Base-by-base conservation (phyloP, 2,329 filamentous ascomycete genomes). In the Fusarium sp. region DNA sequence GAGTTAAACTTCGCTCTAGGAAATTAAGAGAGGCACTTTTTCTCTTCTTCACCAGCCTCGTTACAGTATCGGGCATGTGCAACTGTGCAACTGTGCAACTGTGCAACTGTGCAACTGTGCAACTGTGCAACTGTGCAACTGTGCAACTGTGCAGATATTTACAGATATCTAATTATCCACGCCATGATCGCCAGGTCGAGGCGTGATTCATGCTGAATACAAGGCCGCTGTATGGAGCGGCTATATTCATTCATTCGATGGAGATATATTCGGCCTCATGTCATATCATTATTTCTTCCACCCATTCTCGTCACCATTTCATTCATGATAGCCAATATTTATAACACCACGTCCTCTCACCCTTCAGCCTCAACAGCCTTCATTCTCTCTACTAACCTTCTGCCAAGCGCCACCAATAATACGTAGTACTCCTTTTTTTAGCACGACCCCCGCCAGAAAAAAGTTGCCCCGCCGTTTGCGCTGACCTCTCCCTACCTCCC, bases 381-480 rank as follows among this genome's bases (percentile, higher is more conserved):
- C 19, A 56, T 49, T 38, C 45, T 46, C 46, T 36, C 60, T 61
- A 35, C 43, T 40, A 44, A 52, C 31, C 32, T 15, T 25, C 24
- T 11, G 35, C n/a, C 32, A 10, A 38, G 55, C 41, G 31, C 47
- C 52, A 32, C 31, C 34, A 12, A 13, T 40, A 6, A 12, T 13
- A 40, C 22, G 36, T 40, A 13, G 38, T 13, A 25, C 50, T 13
- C 45, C 50, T 54, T 60, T 47, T 59, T 47, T 60, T 60, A 60
- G 48, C 42, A 40, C 29, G 31, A 57, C 25, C 59, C 48, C 49
- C 43, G 19, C 31, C 38, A 48, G 43, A 42, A 54, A 63, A 49
- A 64, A 63, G 38, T 38, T 67, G 63, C 64, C 64, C 64, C 62
- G 61, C 62, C 62, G 59, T 63, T 44, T 39, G 32, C 32, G 32